These are phyloP conservation scores for Cladosporium halotolerans DNA, from an alignment of 2,329 filamentous ascomycete species.

Conservation along the genomic window DNA sequence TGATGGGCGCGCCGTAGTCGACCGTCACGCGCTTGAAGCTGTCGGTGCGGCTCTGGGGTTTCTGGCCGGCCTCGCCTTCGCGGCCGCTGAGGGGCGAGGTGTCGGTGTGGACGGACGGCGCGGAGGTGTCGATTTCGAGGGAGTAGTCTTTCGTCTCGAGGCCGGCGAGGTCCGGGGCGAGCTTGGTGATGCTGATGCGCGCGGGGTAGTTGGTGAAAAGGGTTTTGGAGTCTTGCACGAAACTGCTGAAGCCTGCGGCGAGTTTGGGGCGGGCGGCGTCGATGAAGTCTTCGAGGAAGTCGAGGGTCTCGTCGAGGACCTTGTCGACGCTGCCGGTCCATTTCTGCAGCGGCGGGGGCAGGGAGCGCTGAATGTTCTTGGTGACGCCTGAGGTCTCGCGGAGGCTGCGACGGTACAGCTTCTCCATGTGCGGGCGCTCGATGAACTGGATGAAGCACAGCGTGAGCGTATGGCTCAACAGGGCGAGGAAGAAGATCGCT, in stretches of 20 bases:
- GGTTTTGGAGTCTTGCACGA: conserved; percentile 80
- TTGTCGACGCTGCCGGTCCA: conserved; percentile 83
- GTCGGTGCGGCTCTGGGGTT: conserved; percentile 54
- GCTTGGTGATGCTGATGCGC: conserved; percentile 72
- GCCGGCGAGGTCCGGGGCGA: conserved; percentile 73
- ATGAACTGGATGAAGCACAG: conserved; percentile 86
- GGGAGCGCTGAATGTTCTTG: conserved; percentile 78
- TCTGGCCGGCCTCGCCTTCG: conserved; percentile 64
- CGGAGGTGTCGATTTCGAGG: conserved; percentile 64
- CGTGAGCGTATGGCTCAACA: conserved; percentile 78
- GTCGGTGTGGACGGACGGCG: conserved; percentile 22
- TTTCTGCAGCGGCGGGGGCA: conserved; percentile 75
- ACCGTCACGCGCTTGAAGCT: conserved; percentile 70
- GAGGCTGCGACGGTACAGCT: conserved; percentile 81
- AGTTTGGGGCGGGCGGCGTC: conserved; percentile 81
- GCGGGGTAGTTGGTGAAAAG: conserved; percentile 87
- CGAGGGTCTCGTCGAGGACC: conserved; percentile 76
- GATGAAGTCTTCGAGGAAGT: conserved; percentile 86
- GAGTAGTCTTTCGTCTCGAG: conserved; percentile 75
- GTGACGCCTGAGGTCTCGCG: conserved; percentile 84
- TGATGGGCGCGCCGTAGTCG: conserved; percentile 85
- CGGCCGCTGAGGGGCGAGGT: conserved; percentile 44
- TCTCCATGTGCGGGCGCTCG: conserved; percentile 96
- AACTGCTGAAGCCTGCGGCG: conserved; percentile 74
- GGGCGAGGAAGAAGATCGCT: conserved; percentile 76